These are phyloP conservation scores for Pichia scutulata DNA, from an alignment of 805 yeast genomes.

Conservation along the genomic window DNA sequence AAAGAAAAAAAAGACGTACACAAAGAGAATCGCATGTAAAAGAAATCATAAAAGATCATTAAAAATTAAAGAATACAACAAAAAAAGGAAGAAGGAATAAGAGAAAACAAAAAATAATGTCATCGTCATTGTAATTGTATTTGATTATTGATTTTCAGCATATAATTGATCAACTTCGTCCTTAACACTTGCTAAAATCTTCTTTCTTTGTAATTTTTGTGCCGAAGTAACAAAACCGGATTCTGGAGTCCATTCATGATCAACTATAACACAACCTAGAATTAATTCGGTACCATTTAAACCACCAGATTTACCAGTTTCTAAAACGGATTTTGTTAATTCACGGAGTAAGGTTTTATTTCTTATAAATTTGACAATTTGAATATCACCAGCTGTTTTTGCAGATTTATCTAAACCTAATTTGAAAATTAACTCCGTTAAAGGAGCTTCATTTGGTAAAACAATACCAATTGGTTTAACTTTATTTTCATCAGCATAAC, in stretches of 20 bases:
- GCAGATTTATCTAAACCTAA: slow-evolving; percentile 39
- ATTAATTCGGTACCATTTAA: slow-evolving; percentile 80
- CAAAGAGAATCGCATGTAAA: background rate
- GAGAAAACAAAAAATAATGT: background rate
- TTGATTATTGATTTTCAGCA: slow-evolving; percentile 12
- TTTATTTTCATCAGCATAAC: slow-evolving; percentile 81
- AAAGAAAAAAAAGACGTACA: background rate
- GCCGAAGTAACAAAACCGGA: slow-evolving; percentile 92
- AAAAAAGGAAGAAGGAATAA: background rate
- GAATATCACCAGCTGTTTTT: slow-evolving; percentile 29
- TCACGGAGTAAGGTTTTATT: slow-evolving; percentile 49
- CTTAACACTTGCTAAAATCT: slow-evolving; percentile 66
- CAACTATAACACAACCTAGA: slow-evolving; percentile 67
- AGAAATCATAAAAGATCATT: background rate
- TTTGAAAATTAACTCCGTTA: slow-evolving; percentile 53
- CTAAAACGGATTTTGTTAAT: slow-evolving; percentile 51
- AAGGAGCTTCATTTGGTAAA: slow-evolving; percentile 65
- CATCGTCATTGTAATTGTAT: too few species aligned
- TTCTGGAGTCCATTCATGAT: slow-evolving; percentile 97
- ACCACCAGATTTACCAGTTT: slow-evolving; percentile 76
- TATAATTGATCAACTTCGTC: slow-evolving; percentile 64
- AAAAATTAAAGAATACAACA: background rate
- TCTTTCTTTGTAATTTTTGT: slow-evolving; percentile 90
- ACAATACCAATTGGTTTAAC: slow-evolving; percentile 91
- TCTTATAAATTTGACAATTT: slow-evolving; percentile 39